Base-by-base conservation (phyloP, 139 green algal genomes). In the Coelastrella sp. region DNA sequence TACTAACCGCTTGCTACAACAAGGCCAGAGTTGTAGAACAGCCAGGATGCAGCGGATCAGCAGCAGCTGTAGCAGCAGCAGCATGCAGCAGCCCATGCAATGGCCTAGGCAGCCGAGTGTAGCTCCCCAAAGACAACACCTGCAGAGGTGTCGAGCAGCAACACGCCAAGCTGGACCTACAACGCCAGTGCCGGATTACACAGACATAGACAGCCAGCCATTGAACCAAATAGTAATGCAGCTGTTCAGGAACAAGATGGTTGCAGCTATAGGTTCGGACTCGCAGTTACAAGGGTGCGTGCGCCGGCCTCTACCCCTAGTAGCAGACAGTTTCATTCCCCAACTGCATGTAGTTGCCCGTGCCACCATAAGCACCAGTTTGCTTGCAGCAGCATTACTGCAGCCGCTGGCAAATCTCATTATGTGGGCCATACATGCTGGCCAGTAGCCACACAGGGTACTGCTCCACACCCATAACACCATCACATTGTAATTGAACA, bases 191-290 rank as follows among this genome's bases (percentile, higher is more conserved):
- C 92, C 93, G 5, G 83, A 91, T 66, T 96, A 96, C 54, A 23
- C 68, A 5, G 83, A 78, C 0, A 95, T 98, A n/a, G 96, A 98
- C 85, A 57, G 68, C 0, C 82, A 94, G 77, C 94, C 94, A 5
- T 85, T 97, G 6, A 98, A 97, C 89, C 64, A 75, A 7, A 57
- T 93, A 0, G 92, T 98, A 0, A 97, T 96, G 92, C 85, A 88
- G 1, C 90, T 98, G n/a, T 98, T 98, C 86, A 79, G 96, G 11
- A 84, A 80, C n/a, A 97, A 96, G 84, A 98, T 98, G 96, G 95
- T 96, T 2, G 74, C 65, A 10, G 93, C 93, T 4, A 83, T 98
- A 0, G 95, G 94, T 22, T 58, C 85, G 20, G 96, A 98, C 92
- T 94, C 94, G 8, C 56, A 87, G n/a, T 78, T 93, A 54, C 4